Base-by-base conservation (phyloP, 2,329 filamentous ascomycete species). In the Aspergillus jensenii region DNA sequence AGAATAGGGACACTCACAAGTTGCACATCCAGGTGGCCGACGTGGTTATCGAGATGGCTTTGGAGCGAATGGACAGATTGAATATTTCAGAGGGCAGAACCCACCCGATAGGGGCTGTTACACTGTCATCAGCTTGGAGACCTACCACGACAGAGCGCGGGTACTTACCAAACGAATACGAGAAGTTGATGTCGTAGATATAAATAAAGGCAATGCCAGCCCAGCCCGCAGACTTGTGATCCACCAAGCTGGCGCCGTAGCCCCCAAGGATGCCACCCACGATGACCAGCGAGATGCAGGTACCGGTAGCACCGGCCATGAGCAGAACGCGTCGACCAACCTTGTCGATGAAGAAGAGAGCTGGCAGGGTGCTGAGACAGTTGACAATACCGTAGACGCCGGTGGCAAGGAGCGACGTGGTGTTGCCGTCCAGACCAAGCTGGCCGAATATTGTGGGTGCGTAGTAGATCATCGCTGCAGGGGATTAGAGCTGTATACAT, bases 391-490 rank as follows among this genome's bases (percentile, higher is more conserved):
- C 72, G 21, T 75, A 76, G 0, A 76, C 69, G 19, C 72, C 72
- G 1, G 73, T 72, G 35, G 71, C 70, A 14, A 51, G 48, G 35
- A 51, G 48, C 2, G 48, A 51, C 5, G 48, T 37, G 15, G 71
- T 73, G 52, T 74, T 74, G 3, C 71, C 71, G 81, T 51, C 48
- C 11, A 51, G 68, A 0, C 80, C 80, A 1, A 82, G 65, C 47
- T 78, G 74, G 0, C 58, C 64, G 61, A 81, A 81, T 15, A 81
- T 79, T 1, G 72, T 79, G 0, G 79, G 79, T 0, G 78, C 78
- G 52, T 81, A 81, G 66, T 80, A 81, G 19, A 81, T 80, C 50
- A 81, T 71, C 0, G 78, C 71, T 74, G 35, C 23, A n/a, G 2
- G 14, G 4, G 11, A 7, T 40, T 17, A 41, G 12, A 35, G 45